Percentiles rank a stretch among this genome's conserved stretches.
Evolutionary conservation across 176 grass and related monocot species (phyloP).

Genomic region (Lolium rigidum): DNA sequence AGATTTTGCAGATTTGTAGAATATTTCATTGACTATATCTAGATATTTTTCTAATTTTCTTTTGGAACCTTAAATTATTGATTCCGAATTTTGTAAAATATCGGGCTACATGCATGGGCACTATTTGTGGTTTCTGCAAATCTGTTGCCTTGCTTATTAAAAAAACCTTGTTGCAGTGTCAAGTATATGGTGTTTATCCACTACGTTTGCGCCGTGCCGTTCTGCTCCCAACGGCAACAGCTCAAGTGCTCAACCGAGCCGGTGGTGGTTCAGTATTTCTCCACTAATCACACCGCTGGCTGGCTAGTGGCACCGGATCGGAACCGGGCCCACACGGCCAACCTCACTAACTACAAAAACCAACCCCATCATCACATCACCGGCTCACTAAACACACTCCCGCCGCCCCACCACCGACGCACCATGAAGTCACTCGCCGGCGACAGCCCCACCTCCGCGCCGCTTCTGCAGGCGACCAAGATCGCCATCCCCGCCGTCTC

Average conservation of each 20-base stretch:
- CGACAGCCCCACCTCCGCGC: constrained; percentile 20
- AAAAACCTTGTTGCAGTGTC: no score
- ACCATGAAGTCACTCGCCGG: constrained; percentile 56
- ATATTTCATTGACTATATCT: no score
- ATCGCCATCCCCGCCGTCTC: constrained; percentile 35
- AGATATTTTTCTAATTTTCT: no score
- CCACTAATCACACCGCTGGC: background rate
- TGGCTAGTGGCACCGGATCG: background rate
- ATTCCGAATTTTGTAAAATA: no score
- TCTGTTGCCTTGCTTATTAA: no score
- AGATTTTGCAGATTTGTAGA: no score
- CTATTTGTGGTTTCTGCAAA: no score
- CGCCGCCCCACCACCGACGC: constrained; percentile 16
- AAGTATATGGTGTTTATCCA: background rate
- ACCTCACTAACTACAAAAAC: constrained; percentile 55
- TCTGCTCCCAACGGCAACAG: background rate
- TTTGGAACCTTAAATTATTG: no score
- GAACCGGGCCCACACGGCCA: constrained; percentile 43
- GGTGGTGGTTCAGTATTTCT: background rate
- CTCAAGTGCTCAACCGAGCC: background rate
- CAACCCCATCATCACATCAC: constrained; percentile 20
- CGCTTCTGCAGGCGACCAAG: constrained; percentile 39
- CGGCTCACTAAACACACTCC: background rate
- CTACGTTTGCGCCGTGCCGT: background rate
- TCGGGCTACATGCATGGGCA: no score